Base-by-base conservation (phyloP, 495 filamentous ascomycete genomes). In the Penicillium canariense region DNA sequence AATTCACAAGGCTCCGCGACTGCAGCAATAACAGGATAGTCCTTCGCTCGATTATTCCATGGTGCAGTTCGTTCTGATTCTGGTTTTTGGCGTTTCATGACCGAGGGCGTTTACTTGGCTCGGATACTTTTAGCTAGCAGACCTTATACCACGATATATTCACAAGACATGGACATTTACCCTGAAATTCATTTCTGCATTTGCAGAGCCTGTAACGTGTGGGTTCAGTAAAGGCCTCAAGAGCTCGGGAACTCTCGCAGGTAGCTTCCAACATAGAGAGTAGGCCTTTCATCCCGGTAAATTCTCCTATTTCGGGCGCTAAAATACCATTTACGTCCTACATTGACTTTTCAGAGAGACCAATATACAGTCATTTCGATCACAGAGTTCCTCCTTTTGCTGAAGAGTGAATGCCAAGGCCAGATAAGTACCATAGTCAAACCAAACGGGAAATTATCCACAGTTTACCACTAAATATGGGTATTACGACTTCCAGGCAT, bases 101-200 rank as follows among this genome's bases (percentile, higher is more conserved):
- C 35, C n/a, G n/a, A 44, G 26, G 43, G 46, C 31, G 54, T 58
- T 51, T 42, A 46, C 5, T 54, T 52, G 34, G 27, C 27, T 47
- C 31, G 7, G 23, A 32, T 51, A 20, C 34, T 27, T 15, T 48
- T 44, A 20, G 15, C 38, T 47, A 17, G 23, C 35, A 25, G 27
- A 54, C 50, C 22, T 58, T 58, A 62, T 58, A 58, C 59, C 55
- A 62, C 50, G 20, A 58, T 52, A 43, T 55, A 52, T 28, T 46
- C 26, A 30, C 26, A 38, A 55, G 22, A 39, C 42, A 54, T 43
- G 39, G 36, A 58, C 42, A 23, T 15, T 3, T 30, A 40, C 39
- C 11, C 34, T 32, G 8, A 26, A 26, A 54, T 35, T 45, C n/a
- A 12, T 8, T 42, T 6, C n/a, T 4, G n/a, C n/a, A n/a, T n/a